These are phyloP conservation scores for Aspergillus sergii DNA, from an alignment of 2,329 filamentous ascomycete genomes.

Conservation along the genomic window DNA sequence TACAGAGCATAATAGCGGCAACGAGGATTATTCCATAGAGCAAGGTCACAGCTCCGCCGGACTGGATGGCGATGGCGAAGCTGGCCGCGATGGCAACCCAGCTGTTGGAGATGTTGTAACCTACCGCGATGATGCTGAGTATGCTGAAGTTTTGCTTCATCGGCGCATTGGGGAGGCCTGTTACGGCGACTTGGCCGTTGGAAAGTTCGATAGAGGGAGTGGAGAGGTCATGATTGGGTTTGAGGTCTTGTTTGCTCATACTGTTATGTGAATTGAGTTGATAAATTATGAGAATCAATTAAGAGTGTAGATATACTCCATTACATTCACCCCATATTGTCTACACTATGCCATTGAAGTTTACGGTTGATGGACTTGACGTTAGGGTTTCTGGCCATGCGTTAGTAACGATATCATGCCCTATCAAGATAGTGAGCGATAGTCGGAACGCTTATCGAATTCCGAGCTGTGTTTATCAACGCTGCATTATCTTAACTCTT, in stretches of 20 bases:
- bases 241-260: constrained; percentile 13
- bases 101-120: constrained; percentile 29
- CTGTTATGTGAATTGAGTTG: neutral
- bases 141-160: constrained; percentile 28
- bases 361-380: neutral
- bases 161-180: constrained; percentile 20
- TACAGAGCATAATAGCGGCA: constrained; percentile 23
- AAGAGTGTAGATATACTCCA: neutral
- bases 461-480: constrained; percentile 16
- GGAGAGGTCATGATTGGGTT: constrained; percentile 1
- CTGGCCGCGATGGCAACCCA: constrained; percentile 29
- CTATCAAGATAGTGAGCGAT: constrained; percentile 3
- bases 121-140: constrained; percentile 26
- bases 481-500: neutral
- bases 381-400: neutral
- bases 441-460: constrained; percentile 20
- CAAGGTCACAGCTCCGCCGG: constrained; percentile 23
- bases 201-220: constrained; percentile 18
- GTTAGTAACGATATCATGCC: neutral
- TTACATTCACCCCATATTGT: neutral
- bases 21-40: constrained; percentile 27
- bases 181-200: constrained; percentile 23
- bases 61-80: constrained; percentile 29
- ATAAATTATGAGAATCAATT: neutral
- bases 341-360: neutral